A percentile compares a stretch with the other conserved stretches of the same genome.
Evolutionary conservation across 805 yeast species (phyloP).

Genomic region (Starmerella etchellsii): DNA sequence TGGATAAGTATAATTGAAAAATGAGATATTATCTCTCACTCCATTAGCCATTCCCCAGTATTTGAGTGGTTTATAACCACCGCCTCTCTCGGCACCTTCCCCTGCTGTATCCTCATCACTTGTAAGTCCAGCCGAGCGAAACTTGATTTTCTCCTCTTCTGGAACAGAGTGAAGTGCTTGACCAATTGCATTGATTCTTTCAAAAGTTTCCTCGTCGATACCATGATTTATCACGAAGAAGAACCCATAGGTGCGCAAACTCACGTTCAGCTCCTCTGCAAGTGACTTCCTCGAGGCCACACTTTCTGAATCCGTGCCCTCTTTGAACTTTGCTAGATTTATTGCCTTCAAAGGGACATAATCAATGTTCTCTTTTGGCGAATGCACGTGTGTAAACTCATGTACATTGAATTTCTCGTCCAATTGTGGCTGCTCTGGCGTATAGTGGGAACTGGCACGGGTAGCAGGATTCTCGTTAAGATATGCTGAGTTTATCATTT

Average conservation of each 20-base stretch:
- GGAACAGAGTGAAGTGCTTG: conserved; percentile 34
- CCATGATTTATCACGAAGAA: conserved; percentile 35
- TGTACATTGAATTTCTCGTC: no score
- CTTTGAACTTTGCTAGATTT: no score
- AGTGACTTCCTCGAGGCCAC: no score
- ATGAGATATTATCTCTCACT: conserved; percentile 34
- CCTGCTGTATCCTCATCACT: conserved; percentile 24
- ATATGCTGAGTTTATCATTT: no score
- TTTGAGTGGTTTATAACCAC: conserved; percentile 37
- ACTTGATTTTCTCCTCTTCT: conserved; percentile 30
- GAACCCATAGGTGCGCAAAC: conserved; percentile 35
- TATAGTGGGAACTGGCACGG: no score
- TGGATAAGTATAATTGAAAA: conserved; percentile 34
- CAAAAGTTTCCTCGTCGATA: conserved; percentile 26
- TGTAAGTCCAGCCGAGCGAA: conserved; percentile 32
- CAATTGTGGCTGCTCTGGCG: no score
- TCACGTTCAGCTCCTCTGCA: conserved; percentile 26
- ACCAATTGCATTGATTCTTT: conserved; percentile 31
- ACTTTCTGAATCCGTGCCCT: no score
- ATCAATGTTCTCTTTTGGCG: no score
- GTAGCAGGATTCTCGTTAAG: no score
- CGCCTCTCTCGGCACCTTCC: conserved; percentile 37
- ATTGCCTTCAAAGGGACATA: no score
- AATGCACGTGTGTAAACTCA: no score
- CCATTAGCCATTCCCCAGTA: conserved; percentile 38